A percentile compares a stretch with the other conserved stretches of the same genome.
Conservation (phyloP, 352 stramenopile genomes). For the Phytopythium ostracodes region DNA sequence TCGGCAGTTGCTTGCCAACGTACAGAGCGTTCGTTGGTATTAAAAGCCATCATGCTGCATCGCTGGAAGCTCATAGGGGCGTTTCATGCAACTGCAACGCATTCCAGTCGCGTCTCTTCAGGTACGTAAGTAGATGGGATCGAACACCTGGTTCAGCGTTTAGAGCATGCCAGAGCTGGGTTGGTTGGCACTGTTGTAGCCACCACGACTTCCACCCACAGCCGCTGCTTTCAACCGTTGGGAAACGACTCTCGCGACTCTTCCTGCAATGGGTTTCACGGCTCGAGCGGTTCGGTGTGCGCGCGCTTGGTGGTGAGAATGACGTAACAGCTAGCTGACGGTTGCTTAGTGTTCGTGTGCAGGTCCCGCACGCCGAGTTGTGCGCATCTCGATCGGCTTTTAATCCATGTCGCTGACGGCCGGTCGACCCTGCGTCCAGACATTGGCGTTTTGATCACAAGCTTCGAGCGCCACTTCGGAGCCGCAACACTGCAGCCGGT, state of each 20-base stretch:
- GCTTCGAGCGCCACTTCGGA: too few relatives aligned
- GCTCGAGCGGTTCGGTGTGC: too few relatives aligned
- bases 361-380: too few relatives aligned
- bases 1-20: too few relatives aligned
- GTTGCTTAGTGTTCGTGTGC: not conserved
- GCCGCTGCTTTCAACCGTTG: not conserved
- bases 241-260: not conserved
- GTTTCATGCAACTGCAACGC: not conserved
- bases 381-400: not conserved
- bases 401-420: not conserved
- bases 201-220: too few relatives aligned
- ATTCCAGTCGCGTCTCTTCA: not conserved
- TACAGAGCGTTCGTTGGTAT: not conserved
- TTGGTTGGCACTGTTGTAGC: too few relatives aligned
- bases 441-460: too few relatives aligned
- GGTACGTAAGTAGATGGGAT: not conserved
- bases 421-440: not conserved
- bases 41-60: too few relatives aligned
- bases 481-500: not conserved
- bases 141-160: not conserved
- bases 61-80: not conserved
- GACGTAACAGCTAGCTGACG: not conserved
- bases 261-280: not conserved
- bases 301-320: too few relatives aligned
- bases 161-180: too few relatives aligned